Conservation (phyloP, 768 basidiomycete species). For the Boletus speciosus region DNA sequence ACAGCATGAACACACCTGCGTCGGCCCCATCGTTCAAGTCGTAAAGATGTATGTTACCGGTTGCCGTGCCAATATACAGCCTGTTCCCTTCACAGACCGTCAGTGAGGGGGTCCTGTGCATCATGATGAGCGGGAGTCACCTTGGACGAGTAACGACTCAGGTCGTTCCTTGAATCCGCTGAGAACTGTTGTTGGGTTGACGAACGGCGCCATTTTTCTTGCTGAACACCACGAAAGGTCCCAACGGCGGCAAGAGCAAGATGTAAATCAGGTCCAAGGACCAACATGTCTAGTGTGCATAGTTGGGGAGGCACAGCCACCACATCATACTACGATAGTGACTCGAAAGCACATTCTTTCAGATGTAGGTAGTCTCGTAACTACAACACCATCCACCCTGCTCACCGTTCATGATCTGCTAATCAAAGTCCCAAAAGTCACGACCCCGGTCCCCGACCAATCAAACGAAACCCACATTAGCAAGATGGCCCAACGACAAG, state of each 20-base stretch:
- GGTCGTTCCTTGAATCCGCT: slow-evolving; percentile 35
- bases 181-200: slow-evolving; percentile 23
- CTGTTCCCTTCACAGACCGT: slow-evolving; percentile 41
- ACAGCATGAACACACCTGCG: slow-evolving; percentile 33
- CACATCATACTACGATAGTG: no score
- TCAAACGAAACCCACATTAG: no score
- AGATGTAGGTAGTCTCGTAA: no score
- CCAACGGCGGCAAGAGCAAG: background rate
- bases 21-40: slow-evolving; percentile 37
- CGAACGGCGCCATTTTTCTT: slow-evolving; percentile 33
- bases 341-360: no score
- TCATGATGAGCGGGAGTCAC: slow-evolving; percentile 7
- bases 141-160: slow-evolving; percentile 32
- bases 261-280: no score
- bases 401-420: no score
- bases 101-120: background rate
- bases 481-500: slow-evolving; percentile 11
- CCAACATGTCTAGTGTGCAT: background rate
- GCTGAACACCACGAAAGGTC: background rate
- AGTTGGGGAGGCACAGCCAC: slow-evolving; percentile 6
- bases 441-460: no score
- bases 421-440: no score
- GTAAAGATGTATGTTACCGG: slow-evolving; percentile 55
- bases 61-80: slow-evolving; percentile 61
- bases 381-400: no score